phyloP scores from a whole-genome alignment of 345 rosid genomes.

The Rubroshorea leprosula region DNA sequence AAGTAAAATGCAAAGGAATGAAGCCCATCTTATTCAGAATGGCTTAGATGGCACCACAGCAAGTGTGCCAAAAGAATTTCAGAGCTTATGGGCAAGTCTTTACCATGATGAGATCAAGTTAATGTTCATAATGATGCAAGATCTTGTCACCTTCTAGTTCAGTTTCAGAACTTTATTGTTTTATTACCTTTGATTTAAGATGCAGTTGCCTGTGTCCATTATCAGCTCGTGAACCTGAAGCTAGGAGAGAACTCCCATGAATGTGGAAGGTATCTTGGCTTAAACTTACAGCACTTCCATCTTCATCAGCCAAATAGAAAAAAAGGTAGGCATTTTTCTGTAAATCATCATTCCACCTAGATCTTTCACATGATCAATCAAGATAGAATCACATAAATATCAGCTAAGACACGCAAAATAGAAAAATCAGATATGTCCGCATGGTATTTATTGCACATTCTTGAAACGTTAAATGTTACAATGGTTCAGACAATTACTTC shows the following conservation, averaged over 20 bases:
- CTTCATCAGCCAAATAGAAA: conserved; percentile 88
- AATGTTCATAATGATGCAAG: conserved; percentile 2
- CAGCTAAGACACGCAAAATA: neutral
- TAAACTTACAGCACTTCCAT: conserved; percentile 49
- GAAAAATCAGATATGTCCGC: no score
- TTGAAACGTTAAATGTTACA: neutral
- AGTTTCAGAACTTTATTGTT: neutral
- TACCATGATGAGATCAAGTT: neutral
- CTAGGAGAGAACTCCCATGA: conserved; percentile 43
- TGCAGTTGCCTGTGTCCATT: conserved; percentile 86
- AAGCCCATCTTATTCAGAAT: neutral
- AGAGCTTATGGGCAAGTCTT: neutral
- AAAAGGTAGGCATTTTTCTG: conserved; percentile 54
- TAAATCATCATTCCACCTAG: conserved; percentile 39
- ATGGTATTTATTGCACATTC: no score
- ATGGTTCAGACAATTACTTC: conserved; percentile 32
- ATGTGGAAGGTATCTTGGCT: conserved; percentile 26
- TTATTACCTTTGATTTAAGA: conserved; percentile 55
- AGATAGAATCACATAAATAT: neutral
- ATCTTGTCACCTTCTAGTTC: neutral
- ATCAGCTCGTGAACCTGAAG: conserved; percentile 61
- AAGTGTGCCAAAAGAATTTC: conserved; percentile 1
- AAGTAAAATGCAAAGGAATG: neutral
- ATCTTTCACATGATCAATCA: conserved; percentile 21
- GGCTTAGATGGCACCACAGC: conserved; percentile 5